phyloP scores from a whole-genome alignment of 129 eudicot genomes.

The Flaveria linearis region DNA sequence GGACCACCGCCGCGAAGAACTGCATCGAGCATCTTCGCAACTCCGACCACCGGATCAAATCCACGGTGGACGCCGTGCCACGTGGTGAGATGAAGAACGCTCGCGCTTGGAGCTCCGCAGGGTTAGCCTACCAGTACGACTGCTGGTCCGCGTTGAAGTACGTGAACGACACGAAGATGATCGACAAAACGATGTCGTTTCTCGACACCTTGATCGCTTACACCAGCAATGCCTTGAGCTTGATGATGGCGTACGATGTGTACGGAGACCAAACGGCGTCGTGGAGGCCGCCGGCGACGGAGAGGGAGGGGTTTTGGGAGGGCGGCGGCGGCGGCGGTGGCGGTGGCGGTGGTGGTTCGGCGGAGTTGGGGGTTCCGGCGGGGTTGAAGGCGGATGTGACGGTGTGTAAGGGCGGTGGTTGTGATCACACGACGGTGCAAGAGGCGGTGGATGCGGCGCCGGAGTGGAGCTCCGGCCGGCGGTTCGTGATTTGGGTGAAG shows the following conservation, averaged over 20 bases:
- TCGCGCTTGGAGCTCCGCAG: slow-evolving; percentile 77
- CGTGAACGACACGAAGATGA: slow-evolving; percentile 52
- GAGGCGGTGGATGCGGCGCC: slow-evolving; percentile 74
- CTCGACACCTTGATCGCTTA: slow-evolving; percentile 41
- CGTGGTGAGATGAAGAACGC: slow-evolving; percentile 57
- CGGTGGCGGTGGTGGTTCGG: slow-evolving; percentile 22
- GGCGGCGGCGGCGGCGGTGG: slow-evolving; percentile 38
- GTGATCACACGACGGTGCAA: slow-evolving; percentile 62
- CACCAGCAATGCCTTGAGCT: slow-evolving; percentile 61
- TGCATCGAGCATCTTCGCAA: slow-evolving; percentile 49
- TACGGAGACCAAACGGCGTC: slow-evolving; percentile 47
- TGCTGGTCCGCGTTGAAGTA: slow-evolving; percentile 76
- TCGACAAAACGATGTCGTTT: slow-evolving; percentile 69
- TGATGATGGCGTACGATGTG: slow-evolving; percentile 58
- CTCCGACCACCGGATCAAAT: slow-evolving; percentile 41
- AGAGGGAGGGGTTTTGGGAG: slow-evolving; percentile 87
- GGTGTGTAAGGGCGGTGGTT: slow-evolving; percentile 61
- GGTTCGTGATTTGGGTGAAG: slow-evolving; percentile 62
- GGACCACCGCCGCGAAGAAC: slow-evolving; percentile 50
- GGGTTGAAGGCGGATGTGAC: slow-evolving; percentile 63
- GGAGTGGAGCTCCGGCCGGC: slow-evolving; percentile 28
- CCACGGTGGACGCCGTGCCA: slow-evolving; percentile 44
- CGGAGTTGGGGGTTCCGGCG: slow-evolving; percentile 40
- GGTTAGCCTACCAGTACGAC: slow-evolving; percentile 71
- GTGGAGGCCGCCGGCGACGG: slow-evolving; percentile 71